These are phyloP conservation scores for Linanthus parryae DNA, from an alignment of 148 eudicot species.

Conservation along the genomic window DNA sequence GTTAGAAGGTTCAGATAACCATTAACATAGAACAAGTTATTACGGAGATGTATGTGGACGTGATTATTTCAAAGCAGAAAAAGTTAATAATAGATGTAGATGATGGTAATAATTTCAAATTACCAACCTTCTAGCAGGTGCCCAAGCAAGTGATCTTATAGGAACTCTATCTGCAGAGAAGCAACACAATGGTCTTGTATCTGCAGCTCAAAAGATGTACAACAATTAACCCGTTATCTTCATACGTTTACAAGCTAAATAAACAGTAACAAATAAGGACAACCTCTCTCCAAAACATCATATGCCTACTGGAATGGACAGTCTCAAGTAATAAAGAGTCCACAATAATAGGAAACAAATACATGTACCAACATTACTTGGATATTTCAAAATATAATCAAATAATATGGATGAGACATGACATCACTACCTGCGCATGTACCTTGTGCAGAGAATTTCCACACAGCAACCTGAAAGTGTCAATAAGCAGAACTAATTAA, in stretches of 20 bases:
- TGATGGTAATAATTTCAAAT: too few relatives aligned
- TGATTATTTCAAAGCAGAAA: too few relatives aligned
- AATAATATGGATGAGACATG: background rate
- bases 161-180: slow-evolving; percentile 88
- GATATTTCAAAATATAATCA: background rate
- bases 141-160: slow-evolving; percentile 88
- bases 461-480: slow-evolving; percentile 77
- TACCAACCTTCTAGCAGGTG: slow-evolving; percentile 72
- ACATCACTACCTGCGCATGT: slow-evolving; percentile 46
- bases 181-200: slow-evolving; percentile 70
- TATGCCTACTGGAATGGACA: too few relatives aligned
- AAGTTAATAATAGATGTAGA: too few relatives aligned
- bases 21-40: too few relatives aligned
- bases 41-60: too few relatives aligned
- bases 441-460: slow-evolving; percentile 63
- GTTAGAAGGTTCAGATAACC: too few relatives aligned
- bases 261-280: slow-evolving; percentile 2
- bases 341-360: too few relatives aligned
- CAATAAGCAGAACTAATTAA: background rate
- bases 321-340: too few relatives aligned
- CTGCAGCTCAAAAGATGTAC: slow-evolving; percentile 34
- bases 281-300: background rate
- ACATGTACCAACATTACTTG: too few relatives aligned
- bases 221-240: slow-evolving; percentile 10
- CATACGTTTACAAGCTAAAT: background rate